Conservation (phyloP, 768 basidiomycete species). For the Thelephora ganbajun region DNA sequence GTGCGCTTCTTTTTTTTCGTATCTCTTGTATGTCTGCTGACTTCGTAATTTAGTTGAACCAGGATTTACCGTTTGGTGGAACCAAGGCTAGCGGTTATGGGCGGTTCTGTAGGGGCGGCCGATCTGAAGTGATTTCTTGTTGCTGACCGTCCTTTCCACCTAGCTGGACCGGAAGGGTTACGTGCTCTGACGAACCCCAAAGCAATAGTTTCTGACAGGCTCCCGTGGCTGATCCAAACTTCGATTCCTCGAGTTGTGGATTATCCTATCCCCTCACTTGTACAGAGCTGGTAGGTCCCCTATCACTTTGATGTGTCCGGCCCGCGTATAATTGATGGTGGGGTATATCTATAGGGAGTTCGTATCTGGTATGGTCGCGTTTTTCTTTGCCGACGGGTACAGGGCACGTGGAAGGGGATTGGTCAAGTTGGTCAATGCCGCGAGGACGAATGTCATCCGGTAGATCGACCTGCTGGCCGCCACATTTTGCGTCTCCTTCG, state of each 20-base stretch:
- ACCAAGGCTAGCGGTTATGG: conserved; percentile 87
- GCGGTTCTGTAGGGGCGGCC: conserved; percentile 60
- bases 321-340: not conserved
- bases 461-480: too few relatives aligned
- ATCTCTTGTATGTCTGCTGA: conserved; percentile 4
- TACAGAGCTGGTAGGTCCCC: conserved; percentile 53
- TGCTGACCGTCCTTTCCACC: conserved; percentile 6
- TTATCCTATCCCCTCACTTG: conserved; percentile 68
- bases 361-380: conserved; percentile 30
- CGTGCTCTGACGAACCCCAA: conserved; percentile 81
- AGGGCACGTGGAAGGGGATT: conserved; percentile 27
- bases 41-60: conserved; percentile 31
- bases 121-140: not conserved
- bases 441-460: conserved; percentile 13
- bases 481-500: too few relatives aligned
- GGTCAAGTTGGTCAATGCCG: conserved; percentile 24
- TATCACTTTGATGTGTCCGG: conserved; percentile 1
- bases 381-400: conserved; percentile 37
- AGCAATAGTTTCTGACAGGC: conserved; percentile 74
- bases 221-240: conserved; percentile 75
- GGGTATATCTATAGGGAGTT: conserved; percentile 26
- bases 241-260: conserved; percentile 75
- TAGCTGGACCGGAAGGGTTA: conserved; percentile 89
- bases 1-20: conserved; percentile 27
- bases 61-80: conserved; percentile 94